phyloP scores from a whole-genome alignment of 2,329 filamentous ascomycete genomes.

The Thelonectria blattea region DNA sequence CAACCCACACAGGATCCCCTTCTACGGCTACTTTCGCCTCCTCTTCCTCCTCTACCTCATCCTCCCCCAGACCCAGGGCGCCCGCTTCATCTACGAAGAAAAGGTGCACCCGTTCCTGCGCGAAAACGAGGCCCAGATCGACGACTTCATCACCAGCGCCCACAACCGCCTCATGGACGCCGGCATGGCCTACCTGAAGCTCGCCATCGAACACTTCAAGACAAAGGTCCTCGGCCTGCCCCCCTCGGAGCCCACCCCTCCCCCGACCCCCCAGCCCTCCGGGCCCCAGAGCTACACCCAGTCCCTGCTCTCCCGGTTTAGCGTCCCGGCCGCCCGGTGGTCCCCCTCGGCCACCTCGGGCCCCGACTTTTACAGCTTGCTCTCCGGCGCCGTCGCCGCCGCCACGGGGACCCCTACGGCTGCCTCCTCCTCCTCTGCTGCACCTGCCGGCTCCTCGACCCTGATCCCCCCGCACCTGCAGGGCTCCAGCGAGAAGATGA shows the following conservation, averaged over 20 bases:
- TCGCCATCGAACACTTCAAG: slow-evolving; percentile 72
- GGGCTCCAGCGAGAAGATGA: slow-evolving; percentile 69
- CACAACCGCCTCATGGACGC: slow-evolving; percentile 80
- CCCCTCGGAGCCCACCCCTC: slow-evolving; percentile 51
- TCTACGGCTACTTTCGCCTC: slow-evolving; percentile 91
- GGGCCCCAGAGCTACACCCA: slow-evolving; percentile 73
- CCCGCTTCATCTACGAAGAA: slow-evolving; percentile 81
- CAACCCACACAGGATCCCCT: slow-evolving; percentile 71
- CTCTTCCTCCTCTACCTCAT: slow-evolving; percentile 91
- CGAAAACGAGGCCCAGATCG: slow-evolving; percentile 87
- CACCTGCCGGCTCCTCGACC: slow-evolving; percentile 53
- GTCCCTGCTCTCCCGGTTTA: slow-evolving; percentile 83
- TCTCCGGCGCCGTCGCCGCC: slow-evolving; percentile 75
- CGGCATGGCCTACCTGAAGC: slow-evolving; percentile 77
- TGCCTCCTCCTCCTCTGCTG: slow-evolving; percentile 39
- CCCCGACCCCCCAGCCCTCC: slow-evolving; percentile 48
- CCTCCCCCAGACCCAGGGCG: slow-evolving; percentile 95
- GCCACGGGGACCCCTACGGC: slow-evolving; percentile 53
- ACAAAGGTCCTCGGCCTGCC: slow-evolving; percentile 81
- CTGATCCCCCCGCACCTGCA: slow-evolving; percentile 75
- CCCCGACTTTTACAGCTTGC: slow-evolving; percentile 76
- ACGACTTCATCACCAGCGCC: slow-evolving; percentile 81
- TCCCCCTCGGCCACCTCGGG: slow-evolving; percentile 54
- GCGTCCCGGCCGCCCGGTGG: slow-evolving; percentile 73
- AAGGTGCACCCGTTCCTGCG: slow-evolving; percentile 88